Percentiles rank a stretch among this genome's conserved stretches.
These are phyloP conservation scores for Xylariales sp. DNA, from an alignment of 2,329 filamentous ascomycete species.

Conservation along the genomic window DNA sequence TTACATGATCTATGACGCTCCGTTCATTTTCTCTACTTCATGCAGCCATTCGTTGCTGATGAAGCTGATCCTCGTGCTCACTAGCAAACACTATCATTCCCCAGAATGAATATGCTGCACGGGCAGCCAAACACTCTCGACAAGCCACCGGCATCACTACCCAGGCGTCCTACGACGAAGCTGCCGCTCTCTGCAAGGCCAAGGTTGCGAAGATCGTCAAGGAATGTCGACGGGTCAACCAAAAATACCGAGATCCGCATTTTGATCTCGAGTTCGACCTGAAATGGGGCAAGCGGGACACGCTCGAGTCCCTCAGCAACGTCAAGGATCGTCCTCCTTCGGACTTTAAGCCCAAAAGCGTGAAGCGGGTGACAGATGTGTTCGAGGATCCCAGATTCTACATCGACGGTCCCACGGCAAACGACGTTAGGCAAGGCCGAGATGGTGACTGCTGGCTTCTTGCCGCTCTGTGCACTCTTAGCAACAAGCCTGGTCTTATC, in stretches of 20 bases:
- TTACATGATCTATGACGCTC: not conserved
- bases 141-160: slow-evolving; percentile 49
- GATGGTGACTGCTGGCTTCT: slow-evolving; percentile 86
- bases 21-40: not conserved
- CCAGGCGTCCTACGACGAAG: slow-evolving; percentile 67
- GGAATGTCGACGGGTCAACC: slow-evolving; percentile 71
- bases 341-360: slow-evolving; percentile 41
- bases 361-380: slow-evolving; percentile 69
- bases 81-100: slow-evolving; percentile 67
- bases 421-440: slow-evolving; percentile 73
- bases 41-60: not conserved
- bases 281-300: slow-evolving; percentile 51
- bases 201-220: slow-evolving; percentile 59
- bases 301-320: slow-evolving; percentile 41
- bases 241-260: slow-evolving; percentile 81
- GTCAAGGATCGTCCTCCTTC: slow-evolving; percentile 15
- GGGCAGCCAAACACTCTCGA: slow-evolving; percentile 51
- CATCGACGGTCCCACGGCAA: slow-evolving; percentile 69
- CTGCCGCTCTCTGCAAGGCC: slow-evolving; percentile 61
- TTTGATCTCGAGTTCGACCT: slow-evolving; percentile 80
- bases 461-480: slow-evolving; percentile 72
- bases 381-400: slow-evolving; percentile 75
- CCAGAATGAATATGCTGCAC: slow-evolving; percentile 59
- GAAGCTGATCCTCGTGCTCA: too few species aligned
- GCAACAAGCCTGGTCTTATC: slow-evolving; percentile 67